A percentile compares a stretch with the other conserved stretches of the same genome.
Conservation (phyloP, 2,329 filamentous ascomycete species). For the Nemania sp. region DNA sequence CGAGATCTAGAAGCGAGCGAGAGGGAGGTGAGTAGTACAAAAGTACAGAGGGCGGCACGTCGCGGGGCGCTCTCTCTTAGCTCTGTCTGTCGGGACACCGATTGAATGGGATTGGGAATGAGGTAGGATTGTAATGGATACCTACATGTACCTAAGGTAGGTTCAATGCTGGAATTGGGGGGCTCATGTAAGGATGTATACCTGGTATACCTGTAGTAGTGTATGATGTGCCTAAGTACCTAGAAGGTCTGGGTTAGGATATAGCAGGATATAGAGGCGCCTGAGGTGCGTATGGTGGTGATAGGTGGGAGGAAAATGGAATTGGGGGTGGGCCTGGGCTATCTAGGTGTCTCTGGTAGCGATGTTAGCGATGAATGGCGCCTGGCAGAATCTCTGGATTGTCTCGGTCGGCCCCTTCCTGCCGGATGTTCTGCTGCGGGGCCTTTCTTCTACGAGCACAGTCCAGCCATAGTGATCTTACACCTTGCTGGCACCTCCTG, state of each 20-base stretch:
- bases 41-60: slow-evolving; percentile 5
- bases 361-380: slow-evolving; percentile 1
- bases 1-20: slow-evolving; percentile 7
- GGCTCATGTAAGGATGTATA: neutral
- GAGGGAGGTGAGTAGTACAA: slow-evolving; percentile 1
- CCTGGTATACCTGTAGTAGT: too few relatives aligned
- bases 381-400: slow-evolving; percentile 11
- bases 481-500: slow-evolving; percentile 12
- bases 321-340: slow-evolving; percentile 15
- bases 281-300: too few relatives aligned
- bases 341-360: slow-evolving; percentile 11
- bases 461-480: slow-evolving; percentile 7
- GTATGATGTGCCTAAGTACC: neutral
- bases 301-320: slow-evolving; percentile 4
- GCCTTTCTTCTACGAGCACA: neutral
- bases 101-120: neutral
- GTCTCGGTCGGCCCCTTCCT: slow-evolving; percentile 35
- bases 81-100: neutral
- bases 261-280: neutral
- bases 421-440: slow-evolving; percentile 23
- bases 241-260: too few relatives aligned
- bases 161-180: neutral
- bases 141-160: too few relatives aligned
- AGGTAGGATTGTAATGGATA: slow-evolving; percentile 7
- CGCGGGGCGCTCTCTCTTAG: neutral